Percentiles rank a stretch among this genome's conserved stretches.
These are phyloP conservation scores for Dendrobium chrysotoxum DNA, from an alignment of 106 monocot species.

Conservation along the genomic window DNA sequence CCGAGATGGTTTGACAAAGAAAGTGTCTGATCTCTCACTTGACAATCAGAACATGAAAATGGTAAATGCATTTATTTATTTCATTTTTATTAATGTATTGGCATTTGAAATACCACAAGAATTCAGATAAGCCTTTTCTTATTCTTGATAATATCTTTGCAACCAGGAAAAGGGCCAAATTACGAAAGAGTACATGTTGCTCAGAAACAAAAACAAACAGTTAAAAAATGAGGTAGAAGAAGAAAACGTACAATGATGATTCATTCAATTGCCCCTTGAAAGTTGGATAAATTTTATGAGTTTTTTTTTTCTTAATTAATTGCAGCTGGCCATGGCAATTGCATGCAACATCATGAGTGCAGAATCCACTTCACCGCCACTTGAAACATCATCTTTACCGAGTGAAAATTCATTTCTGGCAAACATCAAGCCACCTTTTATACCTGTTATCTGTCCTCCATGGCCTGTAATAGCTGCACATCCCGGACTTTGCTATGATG, in stretches of 20 bases:
- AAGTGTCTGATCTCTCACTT: slow-evolving; percentile 49
- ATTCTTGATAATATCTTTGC: not conserved
- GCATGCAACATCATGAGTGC: not conserved
- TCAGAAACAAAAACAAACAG: slow-evolving; percentile 51
- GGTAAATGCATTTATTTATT: slow-evolving; percentile 19
- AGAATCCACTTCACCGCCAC: not conserved
- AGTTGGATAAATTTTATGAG: not conserved
- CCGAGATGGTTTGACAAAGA: slow-evolving; percentile 54
- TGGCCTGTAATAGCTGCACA: not conserved
- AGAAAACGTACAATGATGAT: not conserved
- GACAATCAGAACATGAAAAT: slow-evolving; percentile 66
- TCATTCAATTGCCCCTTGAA: not conserved
- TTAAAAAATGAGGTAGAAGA: slow-evolving; percentile 50
- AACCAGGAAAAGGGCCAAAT: slow-evolving; percentile 58
- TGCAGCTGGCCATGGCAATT: not conserved
- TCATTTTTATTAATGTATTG: not conserved
- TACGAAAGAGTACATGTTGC: slow-evolving; percentile 40
- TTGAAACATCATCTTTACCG: not conserved
- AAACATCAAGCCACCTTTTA: not conserved
- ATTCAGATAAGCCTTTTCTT: not conserved
- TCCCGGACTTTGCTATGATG: too few relatives aligned
- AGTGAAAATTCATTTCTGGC: not conserved
- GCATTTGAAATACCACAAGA: not conserved
- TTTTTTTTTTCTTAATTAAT: not conserved
- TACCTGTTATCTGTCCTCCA: not conserved